These are phyloP conservation scores for Puccinia polysora DNA, from an alignment of 1,284 basidiomycete genomes.

Conservation along the genomic window DNA sequence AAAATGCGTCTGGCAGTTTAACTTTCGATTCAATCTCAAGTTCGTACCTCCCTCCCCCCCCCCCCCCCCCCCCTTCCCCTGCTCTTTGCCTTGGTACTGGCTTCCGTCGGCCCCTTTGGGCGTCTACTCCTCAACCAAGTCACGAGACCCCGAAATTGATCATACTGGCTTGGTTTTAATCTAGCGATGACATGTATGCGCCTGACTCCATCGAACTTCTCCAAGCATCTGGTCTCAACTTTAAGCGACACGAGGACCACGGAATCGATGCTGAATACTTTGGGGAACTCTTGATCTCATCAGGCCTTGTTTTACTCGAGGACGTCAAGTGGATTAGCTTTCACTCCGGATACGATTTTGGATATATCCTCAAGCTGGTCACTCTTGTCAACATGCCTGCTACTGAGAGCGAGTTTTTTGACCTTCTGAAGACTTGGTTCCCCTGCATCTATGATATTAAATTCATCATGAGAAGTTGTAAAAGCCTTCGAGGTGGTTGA, in stretches of 20 bases:
- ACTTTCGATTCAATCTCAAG: constrained; percentile 89
- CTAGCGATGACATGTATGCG: constrained; percentile 93
- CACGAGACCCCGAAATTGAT: not conserved
- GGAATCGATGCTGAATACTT: constrained; percentile 93
- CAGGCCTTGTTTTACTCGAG: constrained; percentile 80
- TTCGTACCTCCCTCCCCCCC: constrained; percentile 56
- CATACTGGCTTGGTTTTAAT: constrained; percentile 33
- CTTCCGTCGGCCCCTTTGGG: no score
- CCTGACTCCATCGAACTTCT: constrained; percentile 93
- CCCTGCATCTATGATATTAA: constrained; percentile 97
- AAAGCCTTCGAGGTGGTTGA: constrained; percentile 87
- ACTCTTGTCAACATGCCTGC: constrained; percentile 81
- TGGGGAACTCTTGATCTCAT: constrained; percentile 94
- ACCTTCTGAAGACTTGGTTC: constrained; percentile 85
- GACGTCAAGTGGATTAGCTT: constrained; percentile 97
- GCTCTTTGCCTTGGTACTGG: not conserved
- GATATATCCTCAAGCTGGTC: constrained; percentile 92
- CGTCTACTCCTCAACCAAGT: not conserved
- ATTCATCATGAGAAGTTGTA: constrained; percentile 83
- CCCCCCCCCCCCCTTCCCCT: not conserved
- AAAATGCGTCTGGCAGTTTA: constrained; percentile 97
- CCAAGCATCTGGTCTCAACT: constrained; percentile 92
- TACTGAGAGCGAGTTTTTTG: constrained; percentile 85
- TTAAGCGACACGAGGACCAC: constrained; percentile 83
- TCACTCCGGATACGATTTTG: constrained; percentile 99